These are phyloP conservation scores for Sarocladium strictum DNA, from an alignment of 2,329 filamentous ascomycete species.

Conservation along the genomic window DNA sequence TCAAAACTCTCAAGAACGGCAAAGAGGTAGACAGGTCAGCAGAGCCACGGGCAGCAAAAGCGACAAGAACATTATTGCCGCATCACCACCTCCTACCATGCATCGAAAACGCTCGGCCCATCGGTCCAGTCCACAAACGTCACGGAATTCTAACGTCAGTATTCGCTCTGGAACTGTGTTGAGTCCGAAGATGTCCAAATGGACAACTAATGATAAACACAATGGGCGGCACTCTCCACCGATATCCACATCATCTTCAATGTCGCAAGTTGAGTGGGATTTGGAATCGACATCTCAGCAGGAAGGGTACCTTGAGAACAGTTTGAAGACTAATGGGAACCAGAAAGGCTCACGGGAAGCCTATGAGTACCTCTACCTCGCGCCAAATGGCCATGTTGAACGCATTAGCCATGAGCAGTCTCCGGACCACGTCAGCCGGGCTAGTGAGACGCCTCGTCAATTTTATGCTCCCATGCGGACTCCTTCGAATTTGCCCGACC, in stretches of 20 bases:
- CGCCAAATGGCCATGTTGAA: slow-evolving; percentile 7
- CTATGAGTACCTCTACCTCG: slow-evolving; percentile 7
- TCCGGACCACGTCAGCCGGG: slow-evolving; percentile 4
- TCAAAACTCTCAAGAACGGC: too few relatives aligned
- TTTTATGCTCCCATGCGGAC: slow-evolving; percentile 20
- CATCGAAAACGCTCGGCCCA: not conserved
- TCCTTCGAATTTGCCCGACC: slow-evolving; percentile 10
- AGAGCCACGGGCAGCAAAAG: not conserved
- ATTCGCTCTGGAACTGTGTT: too few relatives aligned
- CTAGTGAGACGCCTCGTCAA: slow-evolving; percentile 13
- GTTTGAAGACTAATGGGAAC: not conserved
- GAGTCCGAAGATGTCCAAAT: too few relatives aligned
- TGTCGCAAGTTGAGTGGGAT: too few relatives aligned
- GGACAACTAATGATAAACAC: not conserved
- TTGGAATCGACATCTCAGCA: too few relatives aligned
- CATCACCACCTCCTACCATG: not conserved
- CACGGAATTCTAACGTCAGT: not conserved
- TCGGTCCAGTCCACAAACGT: not conserved
- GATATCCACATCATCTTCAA: too few relatives aligned
- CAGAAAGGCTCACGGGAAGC: not conserved
- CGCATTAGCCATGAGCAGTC: not conserved
- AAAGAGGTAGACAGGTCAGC: not conserved
- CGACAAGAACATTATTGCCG: not conserved
- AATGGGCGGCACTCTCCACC: not conserved
- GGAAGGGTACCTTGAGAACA: too few relatives aligned